These are phyloP conservation scores for Prillingera fragicola DNA, from an alignment of 1,284 basidiomycete species.

Conservation along the genomic window DNA sequence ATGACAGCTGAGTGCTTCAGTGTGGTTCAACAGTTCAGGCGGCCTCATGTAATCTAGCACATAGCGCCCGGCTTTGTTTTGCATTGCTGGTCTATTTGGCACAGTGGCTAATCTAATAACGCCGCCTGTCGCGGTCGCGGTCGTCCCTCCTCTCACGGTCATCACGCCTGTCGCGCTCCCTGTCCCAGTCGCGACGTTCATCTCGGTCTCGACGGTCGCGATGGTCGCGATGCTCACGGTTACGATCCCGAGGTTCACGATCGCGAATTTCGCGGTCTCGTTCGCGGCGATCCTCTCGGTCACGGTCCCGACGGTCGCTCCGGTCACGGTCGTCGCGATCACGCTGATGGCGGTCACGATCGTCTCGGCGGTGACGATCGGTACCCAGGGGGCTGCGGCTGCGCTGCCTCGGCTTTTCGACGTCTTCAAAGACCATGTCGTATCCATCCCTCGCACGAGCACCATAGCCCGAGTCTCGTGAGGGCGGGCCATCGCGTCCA, in stretches of 20 bases:
- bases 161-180: neutral
- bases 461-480: constrained; percentile 12
- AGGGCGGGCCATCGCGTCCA: constrained; percentile 16
- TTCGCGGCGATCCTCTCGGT: constrained; percentile 10
- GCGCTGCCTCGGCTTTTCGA: constrained; percentile 13
- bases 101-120: too few relatives aligned
- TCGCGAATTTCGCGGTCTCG: constrained; percentile 16
- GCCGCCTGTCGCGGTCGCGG: constrained; percentile 1
- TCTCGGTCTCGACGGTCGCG: constrained; percentile 10
- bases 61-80: too few relatives aligned
- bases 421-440: constrained; percentile 19
- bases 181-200: constrained; percentile 3
- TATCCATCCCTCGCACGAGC: constrained; percentile 16
- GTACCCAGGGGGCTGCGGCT: constrained; percentile 20
- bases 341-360: constrained; percentile 13
- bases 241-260: constrained; percentile 8
- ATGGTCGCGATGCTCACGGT: constrained; percentile 9
- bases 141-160: too few relatives aligned
- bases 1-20: too few relatives aligned
- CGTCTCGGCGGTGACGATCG: constrained; percentile 6
- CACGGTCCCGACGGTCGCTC: constrained; percentile 9
- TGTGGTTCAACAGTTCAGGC: too few relatives aligned
- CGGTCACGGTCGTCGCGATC: constrained; percentile 10
- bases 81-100: too few relatives aligned
- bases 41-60: too few relatives aligned